These are phyloP conservation scores for Penicillium ucsense DNA, from an alignment of 495 filamentous ascomycete species.

Conservation along the genomic window DNA sequence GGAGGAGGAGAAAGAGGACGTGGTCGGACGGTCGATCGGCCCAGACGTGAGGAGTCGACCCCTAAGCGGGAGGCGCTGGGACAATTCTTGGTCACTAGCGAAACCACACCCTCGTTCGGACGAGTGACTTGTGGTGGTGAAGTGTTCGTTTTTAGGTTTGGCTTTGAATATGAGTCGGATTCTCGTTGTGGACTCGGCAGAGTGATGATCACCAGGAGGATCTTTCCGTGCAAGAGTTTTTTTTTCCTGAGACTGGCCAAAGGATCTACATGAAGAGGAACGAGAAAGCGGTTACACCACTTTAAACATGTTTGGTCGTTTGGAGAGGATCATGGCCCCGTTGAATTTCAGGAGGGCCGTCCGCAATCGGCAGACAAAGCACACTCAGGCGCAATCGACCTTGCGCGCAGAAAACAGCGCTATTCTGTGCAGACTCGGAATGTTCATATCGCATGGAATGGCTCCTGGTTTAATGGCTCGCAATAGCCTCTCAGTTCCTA, in stretches of 20 bases:
- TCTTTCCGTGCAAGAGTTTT: no score
- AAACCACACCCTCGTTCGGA: background rate
- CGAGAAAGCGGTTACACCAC: background rate
- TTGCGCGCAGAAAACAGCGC: no score
- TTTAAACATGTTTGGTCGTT: background rate
- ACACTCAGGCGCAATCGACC: background rate
- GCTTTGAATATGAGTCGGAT: no score
- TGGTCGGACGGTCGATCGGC: conserved; percentile 4
- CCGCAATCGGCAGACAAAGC: background rate
- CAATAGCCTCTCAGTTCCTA: no score
- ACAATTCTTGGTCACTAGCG: conserved; percentile 10
- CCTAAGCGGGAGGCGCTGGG: conserved; percentile 8
- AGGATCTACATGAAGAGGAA: background rate
- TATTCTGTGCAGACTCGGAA: no score
- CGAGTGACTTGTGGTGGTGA: background rate
- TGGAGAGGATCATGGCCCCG: background rate
- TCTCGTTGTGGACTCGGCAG: no score
- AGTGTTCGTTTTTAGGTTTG: no score
- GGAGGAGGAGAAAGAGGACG: conserved; percentile 1
- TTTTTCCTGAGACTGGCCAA: no score
- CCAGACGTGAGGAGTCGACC: conserved; percentile 20
- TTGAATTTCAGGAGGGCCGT: background rate
- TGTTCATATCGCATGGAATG: no score
- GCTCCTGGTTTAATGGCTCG: no score
- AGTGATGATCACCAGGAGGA: no score